phyloP scores from a whole-genome alignment of 2,329 filamentous ascomycete genomes.

The Fusarium brachygibbosum region DNA sequence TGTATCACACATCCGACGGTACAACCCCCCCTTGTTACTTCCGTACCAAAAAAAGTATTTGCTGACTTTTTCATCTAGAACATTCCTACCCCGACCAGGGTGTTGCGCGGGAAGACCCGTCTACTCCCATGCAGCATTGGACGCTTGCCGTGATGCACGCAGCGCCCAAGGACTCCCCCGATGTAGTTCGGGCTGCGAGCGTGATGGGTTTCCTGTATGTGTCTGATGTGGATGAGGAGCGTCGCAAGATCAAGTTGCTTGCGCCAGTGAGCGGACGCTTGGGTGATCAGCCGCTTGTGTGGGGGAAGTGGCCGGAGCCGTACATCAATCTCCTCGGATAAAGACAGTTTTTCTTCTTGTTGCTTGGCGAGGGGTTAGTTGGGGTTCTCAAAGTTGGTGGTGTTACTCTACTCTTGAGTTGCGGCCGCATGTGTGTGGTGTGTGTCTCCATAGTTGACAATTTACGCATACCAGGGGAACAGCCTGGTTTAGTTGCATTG shows the following conservation, averaged over 20 bases:
- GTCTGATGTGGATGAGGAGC: slow-evolving; percentile 88
- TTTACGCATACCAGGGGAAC: neutral
- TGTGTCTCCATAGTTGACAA: neutral
- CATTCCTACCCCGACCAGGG: slow-evolving; percentile 54
- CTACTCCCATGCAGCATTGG: slow-evolving; percentile 80
- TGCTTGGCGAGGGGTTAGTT: slow-evolving; percentile 2
- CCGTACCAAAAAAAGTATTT: slow-evolving; percentile 7
- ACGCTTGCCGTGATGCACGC: slow-evolving; percentile 89
- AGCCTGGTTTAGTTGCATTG: neutral
- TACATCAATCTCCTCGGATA: slow-evolving; percentile 79
- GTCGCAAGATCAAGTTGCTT: slow-evolving; percentile 83
- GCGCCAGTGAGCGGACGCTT: slow-evolving; percentile 86
- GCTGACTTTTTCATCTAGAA: slow-evolving; percentile 42
- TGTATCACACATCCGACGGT: slow-evolving; percentile 79
- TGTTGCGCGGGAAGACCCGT: slow-evolving; percentile 75
- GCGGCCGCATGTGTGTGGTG: neutral
- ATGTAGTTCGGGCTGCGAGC: slow-evolving; percentile 81
- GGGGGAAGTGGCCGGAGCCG: slow-evolving; percentile 89
- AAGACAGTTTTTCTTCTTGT: neutral
- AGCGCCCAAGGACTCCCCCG: slow-evolving; percentile 74
- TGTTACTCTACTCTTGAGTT: neutral
- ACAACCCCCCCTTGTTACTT: slow-evolving; percentile 47
- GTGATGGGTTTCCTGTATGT: slow-evolving; percentile 96
- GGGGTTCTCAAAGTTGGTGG: neutral
- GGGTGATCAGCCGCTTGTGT: slow-evolving; percentile 83